Base-by-base conservation (phyloP, 768 basidiomycete species). In the Agrocybe praecox region DNA sequence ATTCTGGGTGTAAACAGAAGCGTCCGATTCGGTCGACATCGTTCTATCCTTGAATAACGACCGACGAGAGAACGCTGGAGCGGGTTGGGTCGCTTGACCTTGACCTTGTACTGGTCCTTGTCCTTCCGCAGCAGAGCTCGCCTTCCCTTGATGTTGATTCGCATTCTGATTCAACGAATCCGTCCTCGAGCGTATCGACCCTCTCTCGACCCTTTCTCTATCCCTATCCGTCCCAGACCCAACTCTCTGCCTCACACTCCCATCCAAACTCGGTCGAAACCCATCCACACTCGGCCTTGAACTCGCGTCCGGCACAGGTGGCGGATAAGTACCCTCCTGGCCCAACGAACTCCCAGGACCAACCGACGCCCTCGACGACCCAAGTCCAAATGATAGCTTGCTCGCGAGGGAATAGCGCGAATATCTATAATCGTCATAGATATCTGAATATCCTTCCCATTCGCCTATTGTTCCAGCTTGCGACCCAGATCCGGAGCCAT, bases 401-500 rank as follows among this genome's bases (percentile, higher is more conserved):
- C 76, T 76, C 21, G 67, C 76, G 53, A 83, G 73, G 0, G 87
- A 89, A 51, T 77, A 79, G 6, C 85, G 74, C 18, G 88, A 89
- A 60, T 90, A 90, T 21, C 87, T 80, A 66, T 92, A 92, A 58
- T 90, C 83, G 67, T 92, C 90, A 59, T 92, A 92, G 49, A 92
- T 90, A 61, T 90, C 88, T 1, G 78, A 79, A 9, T 81, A 84
- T 21, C 83, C 84, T 52, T 90, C 89, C 83, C 88, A 90, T 67
- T 14, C 67, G 64, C 0, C 62, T 55, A 9, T 65, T 55, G 26
- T 68, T 67, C n/a, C 19, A 24, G 10, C 23, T 18, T 12, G 26
- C 47, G 48, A 24, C 32, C 48, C 47, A 15, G 56, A 34, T 17
- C 29, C 42, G 10, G 52, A 46, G 10, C 61, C 51, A 4, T 53